These are phyloP conservation scores for Pterula multifida DNA, from an alignment of 1,284 basidiomycete genomes.

Conservation along the genomic window DNA sequence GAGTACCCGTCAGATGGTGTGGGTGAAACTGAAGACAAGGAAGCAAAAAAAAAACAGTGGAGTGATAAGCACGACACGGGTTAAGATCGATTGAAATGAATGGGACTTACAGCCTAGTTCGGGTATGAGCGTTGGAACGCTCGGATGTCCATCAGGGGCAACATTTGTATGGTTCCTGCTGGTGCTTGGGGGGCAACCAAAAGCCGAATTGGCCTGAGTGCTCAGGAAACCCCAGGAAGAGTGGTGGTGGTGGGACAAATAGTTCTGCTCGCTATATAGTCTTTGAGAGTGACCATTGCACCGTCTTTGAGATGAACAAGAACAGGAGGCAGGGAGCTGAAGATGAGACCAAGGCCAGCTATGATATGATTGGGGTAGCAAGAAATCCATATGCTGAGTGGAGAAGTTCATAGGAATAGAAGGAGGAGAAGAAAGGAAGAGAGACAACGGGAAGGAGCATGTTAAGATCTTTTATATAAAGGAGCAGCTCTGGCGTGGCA, in stretches of 20 bases:
- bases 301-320: background rate
- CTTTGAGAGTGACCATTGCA: background rate
- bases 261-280: background rate
- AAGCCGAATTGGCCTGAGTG: too few relatives aligned
- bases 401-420: background rate
- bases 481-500: background rate
- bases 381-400: background rate
- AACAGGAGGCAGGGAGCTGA: background rate
- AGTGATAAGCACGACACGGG: conserved; percentile 1
- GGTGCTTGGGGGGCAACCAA: background rate
- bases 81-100: conserved; percentile 2
- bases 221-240: background rate
- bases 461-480: background rate
- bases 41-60: background rate
- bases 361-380: background rate
- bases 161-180: background rate
- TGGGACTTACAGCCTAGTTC: conserved; percentile 1
- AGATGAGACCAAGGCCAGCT: background rate
- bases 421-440: background rate
- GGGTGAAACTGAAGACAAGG: background rate
- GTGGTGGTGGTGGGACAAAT: background rate
- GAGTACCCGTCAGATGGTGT: conserved; percentile 4
- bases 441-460: background rate
- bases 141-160: background rate
- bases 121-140: conserved; percentile 2